Evolutionary conservation across 345 rosid species (phyloP).

Genomic region (Mallotus nudiflorus): DNA sequence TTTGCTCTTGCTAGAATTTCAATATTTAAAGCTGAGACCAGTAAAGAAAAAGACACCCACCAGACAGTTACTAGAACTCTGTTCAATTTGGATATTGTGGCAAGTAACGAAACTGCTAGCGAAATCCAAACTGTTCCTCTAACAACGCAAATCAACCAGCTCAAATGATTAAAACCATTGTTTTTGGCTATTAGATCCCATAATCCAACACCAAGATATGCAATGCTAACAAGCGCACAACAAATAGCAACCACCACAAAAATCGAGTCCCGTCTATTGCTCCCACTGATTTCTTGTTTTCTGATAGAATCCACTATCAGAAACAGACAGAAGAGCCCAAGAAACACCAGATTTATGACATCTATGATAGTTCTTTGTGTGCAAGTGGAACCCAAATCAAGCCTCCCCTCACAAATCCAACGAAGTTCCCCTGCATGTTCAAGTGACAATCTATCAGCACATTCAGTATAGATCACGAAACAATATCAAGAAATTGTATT

Average conservation of each 20-base stretch:
- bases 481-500: background rate
- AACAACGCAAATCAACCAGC: constrained; percentile 40
- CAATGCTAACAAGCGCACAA: constrained; percentile 47
- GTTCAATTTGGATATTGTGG: constrained; percentile 43
- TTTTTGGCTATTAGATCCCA: constrained; percentile 31
- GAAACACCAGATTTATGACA: constrained; percentile 50
- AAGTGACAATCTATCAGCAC: background rate
- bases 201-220: constrained; percentile 37
- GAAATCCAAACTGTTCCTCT: constrained; percentile 66
- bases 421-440: constrained; percentile 44
- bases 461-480: background rate
- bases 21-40: constrained; percentile 46
- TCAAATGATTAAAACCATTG: constrained; percentile 8
- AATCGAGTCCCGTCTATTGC: constrained; percentile 43
- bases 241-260: constrained; percentile 38
- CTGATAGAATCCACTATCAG: constrained; percentile 37
- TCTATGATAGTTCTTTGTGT: constrained; percentile 56
- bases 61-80: constrained; percentile 46
- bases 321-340: constrained; percentile 52
- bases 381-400: constrained; percentile 46
- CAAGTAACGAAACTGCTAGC: constrained; percentile 58
- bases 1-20: constrained; percentile 33
- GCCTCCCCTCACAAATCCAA: constrained; percentile 52
- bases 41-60: constrained; percentile 63
- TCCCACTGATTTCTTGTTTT: constrained; percentile 11